Conservation (phyloP, 2,329 filamentous ascomycete genomes). For the Apiospora pterosperma region DNA sequence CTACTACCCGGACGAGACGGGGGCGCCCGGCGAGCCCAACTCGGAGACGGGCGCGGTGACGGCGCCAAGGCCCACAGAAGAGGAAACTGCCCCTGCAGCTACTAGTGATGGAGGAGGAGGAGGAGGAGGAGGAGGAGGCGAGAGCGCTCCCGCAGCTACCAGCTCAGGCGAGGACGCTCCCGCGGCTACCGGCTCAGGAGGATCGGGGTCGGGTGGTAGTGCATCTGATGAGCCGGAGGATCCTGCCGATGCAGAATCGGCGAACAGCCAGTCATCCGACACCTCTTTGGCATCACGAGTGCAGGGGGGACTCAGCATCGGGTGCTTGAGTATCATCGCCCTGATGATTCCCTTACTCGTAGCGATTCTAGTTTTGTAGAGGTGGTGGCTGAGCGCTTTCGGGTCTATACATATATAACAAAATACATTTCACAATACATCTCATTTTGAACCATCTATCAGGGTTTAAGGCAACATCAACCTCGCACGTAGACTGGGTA, state of each 20-base stretch:
- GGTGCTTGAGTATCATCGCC: background rate
- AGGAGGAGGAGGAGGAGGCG: background rate
- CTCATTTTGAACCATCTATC: background rate
- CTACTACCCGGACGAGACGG: constrained; percentile 13
- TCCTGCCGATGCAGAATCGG: background rate
- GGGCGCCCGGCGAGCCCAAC: background rate
- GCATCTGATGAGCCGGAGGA: background rate
- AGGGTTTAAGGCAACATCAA: background rate
- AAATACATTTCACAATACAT: background rate
- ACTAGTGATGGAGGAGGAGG: background rate
- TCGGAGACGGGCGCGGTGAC: background rate
- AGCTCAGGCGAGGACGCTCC: too few relatives aligned
- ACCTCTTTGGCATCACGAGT: background rate
- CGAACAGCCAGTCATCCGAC: background rate
- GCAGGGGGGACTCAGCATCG: background rate
- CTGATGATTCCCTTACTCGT: background rate
- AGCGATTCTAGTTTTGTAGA: background rate
- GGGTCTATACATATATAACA: background rate
- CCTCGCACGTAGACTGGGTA: background rate
- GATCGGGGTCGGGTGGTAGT: background rate
- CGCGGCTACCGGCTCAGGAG: background rate
- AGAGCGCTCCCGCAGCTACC: background rate
- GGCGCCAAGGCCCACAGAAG: background rate
- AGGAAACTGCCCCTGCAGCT: background rate
- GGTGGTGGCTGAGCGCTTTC: background rate